Base-by-base conservation (phyloP, 768 basidiomycete species). In the Naganishia friedmannii region DNA sequence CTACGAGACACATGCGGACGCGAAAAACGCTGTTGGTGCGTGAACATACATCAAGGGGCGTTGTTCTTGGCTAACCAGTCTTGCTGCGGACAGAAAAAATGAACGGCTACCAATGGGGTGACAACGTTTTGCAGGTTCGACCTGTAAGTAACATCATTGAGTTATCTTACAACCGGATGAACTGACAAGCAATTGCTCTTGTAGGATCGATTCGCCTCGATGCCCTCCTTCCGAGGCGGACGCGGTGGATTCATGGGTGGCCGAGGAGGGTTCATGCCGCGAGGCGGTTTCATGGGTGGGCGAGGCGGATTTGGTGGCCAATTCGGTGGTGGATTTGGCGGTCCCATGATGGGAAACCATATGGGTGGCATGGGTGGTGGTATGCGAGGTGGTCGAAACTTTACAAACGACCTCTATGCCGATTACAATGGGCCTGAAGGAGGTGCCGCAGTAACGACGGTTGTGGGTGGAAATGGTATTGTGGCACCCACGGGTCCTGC, bases 71-170 rank as follows among this genome's bases (percentile, higher is more conserved):
- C 8, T 34, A 10, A 31, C 31, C 4, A 28, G 17, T 34, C 39
- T 26, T 29, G n/a, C 39, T 9, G 34, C 26, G 6, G 1, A 42
- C 73, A 96, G 94, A 83, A 76, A 96, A 95, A 92, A 97, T 94
- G 80, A 90, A 96, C 70, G 94, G 94, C 32, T 96, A 91, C 75
- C 93, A 96, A 72, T 97, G 95, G 93, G 94, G 94, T 79, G 94
- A 94, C 9, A 90, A 91, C 57, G 88, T 89, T 9, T 87, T 99
- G 15, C 95, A 99, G 84, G 95, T 98, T 42, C 90, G 94, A 74
- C 92, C 96, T 86, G 92, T 91, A 79, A 72, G 84, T 77, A 12
- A 21, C 48, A 54, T 70, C 55, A 58, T 29, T 13, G 45, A 1
- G 42, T 3, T 23, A 57, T 21, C 68, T 71, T 19, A 2, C 42